Conservation (phyloP, 805 yeast species). For the Blastobotrys terrestris region DNA sequence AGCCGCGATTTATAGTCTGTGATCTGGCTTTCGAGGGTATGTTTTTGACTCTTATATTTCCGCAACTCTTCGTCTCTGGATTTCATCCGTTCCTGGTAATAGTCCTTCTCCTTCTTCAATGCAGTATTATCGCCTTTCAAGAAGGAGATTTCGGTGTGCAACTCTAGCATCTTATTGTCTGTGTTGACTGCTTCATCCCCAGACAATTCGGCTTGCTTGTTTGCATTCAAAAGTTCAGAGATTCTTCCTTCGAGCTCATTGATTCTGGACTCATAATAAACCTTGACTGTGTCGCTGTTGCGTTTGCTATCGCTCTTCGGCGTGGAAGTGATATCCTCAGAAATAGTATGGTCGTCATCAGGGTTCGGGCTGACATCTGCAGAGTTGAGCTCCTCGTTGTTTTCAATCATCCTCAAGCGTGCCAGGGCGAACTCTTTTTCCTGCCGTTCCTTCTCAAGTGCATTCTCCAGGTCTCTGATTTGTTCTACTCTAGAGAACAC, state of each 20-base stretch:
- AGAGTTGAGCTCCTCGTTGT: not conserved
- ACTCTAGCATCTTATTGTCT: slow-evolving; percentile 8
- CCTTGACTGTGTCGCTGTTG: not conserved
- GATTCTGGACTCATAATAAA: slow-evolving; percentile 5
- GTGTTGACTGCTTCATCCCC: slow-evolving; percentile 1
- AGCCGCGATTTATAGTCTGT: slow-evolving; percentile 12
- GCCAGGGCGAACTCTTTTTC: slow-evolving; percentile 12
- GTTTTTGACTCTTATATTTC: slow-evolving; percentile 7
- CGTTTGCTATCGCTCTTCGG: slow-evolving; percentile 1
- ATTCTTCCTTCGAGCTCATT: slow-evolving; percentile 12
- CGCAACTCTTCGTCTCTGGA: slow-evolving; percentile 15
- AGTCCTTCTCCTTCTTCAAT: slow-evolving; percentile 15
- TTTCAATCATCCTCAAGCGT: slow-evolving; percentile 1
- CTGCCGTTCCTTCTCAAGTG: slow-evolving; percentile 15
- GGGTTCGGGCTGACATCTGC: not conserved
- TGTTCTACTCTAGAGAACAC: slow-evolving; percentile 18
- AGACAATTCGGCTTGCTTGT: slow-evolving; percentile 1
- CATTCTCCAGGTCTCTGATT: slow-evolving; percentile 17
- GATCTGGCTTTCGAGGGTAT: slow-evolving; percentile 11
- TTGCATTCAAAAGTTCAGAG: slow-evolving; percentile 12
- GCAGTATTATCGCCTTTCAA: slow-evolving; percentile 17
- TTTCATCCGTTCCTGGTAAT: slow-evolving; percentile 10
- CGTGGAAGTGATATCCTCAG: slow-evolving; percentile 3
- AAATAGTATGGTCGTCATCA: not conserved
- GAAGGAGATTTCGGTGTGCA: slow-evolving; percentile 20